Evolutionary conservation across 1,284 basidiomycete species (phyloP), one percentile per base, ranked within the genome.

Genomic region (Athelia sp.): DNA sequence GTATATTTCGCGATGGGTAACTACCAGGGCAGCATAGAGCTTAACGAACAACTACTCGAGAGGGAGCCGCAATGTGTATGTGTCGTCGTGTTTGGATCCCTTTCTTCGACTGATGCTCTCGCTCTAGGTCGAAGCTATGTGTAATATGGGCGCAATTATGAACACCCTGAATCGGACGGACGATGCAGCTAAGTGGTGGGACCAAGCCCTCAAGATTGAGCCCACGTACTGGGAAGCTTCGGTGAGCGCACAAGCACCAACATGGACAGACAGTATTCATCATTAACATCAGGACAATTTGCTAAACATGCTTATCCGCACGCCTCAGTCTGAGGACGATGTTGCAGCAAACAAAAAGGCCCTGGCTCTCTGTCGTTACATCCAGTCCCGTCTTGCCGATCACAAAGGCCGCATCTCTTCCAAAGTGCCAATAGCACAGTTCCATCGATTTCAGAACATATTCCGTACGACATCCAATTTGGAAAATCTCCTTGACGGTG

Each of bases 101-200:
- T n/a, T 11, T 22, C 4, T 44, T 6, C 36, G 19, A 40, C 21
- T 31, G 14, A 18, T 17, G 17, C 2, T 46, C 45, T 22, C 23
- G 29, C 21, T 38, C 46, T 35, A 71, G 69, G 68, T 64, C 26
- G 74, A 76, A 58, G 72, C 73, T 10, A 74, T 76, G 73, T 68
- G 68, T 48, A 80, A 80, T 54, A 71, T 79, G 34, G 78, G 77
- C 4, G 76, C 74, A 6, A 72, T 75, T 4, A 59, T 74, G 46
- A 67, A 72, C 17, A 70, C 72, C 19, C 11, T 44, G 43, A 62
- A 69, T 46, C 58, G 61, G 9, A 61, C 60, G 51, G 50, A 57
- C 6, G 69, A 73, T 40, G 73, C 73, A 1, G 68, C 73, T 51
- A 56, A 53, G 21, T 74, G 71, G 72, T 75, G 73, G 73, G 67